These are phyloP conservation scores for Multifurca ochricompacta DNA, from an alignment of 768 basidiomycete genomes.

Conservation along the genomic window DNA sequence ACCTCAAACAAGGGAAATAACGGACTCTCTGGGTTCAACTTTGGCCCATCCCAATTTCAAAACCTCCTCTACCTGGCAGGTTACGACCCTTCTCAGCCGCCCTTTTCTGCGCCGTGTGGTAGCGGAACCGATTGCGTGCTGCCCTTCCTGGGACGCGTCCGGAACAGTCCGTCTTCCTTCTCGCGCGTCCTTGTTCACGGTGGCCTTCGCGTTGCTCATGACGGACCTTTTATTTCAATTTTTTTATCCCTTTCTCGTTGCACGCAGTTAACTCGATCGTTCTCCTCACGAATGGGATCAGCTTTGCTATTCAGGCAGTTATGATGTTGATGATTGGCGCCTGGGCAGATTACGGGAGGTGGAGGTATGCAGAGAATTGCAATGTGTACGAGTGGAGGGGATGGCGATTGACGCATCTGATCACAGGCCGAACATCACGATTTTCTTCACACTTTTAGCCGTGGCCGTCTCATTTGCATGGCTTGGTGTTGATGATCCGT, in stretches of 20 bases:
- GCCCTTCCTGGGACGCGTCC: constrained; percentile 52
- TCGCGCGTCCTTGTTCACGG: neutral
- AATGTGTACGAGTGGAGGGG: neutral
- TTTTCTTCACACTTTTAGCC: constrained; percentile 60
- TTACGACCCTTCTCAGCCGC: constrained; percentile 54
- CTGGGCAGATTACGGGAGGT: constrained; percentile 77
- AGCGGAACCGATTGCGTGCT: constrained; percentile 50
- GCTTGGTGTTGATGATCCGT: constrained; percentile 62
- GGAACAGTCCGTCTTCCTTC: constrained; percentile 43
- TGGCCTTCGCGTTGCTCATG: neutral
- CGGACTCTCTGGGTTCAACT: constrained; percentile 62
- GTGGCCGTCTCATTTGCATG: constrained; percentile 69
- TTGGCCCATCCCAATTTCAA: constrained; percentile 69
- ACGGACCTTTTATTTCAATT: neutral
- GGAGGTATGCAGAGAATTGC: constrained; percentile 43
- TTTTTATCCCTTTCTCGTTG: neutral
- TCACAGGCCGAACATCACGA: constrained; percentile 64
- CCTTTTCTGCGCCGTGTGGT: constrained; percentile 44
- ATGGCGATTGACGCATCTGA: neutral
- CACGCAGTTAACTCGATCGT: constrained; percentile 65
- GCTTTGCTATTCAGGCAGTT: constrained; percentile 67
- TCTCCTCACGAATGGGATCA: constrained; percentile 70
- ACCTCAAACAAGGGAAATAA: constrained; percentile 45
- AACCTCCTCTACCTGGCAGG: constrained; percentile 67
- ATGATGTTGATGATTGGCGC: constrained; percentile 60